Evolutionary conservation across 148 eudicot species (phyloP), one percentile per base, ranked within the genome.

Genomic region (Nepenthes mirabilis): DNA sequence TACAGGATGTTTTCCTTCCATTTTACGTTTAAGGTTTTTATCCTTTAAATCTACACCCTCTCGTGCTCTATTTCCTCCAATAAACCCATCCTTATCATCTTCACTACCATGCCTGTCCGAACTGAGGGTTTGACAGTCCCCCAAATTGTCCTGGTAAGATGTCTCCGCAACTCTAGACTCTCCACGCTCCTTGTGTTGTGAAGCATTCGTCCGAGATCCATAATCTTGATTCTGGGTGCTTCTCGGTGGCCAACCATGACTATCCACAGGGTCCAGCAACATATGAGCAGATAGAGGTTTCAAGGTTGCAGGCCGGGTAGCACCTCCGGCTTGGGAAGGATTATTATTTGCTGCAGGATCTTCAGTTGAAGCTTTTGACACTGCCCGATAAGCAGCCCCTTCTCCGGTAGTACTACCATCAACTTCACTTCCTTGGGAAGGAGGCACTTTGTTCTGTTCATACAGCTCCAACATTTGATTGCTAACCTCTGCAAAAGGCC

Each of bases 381-480:
- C 64, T 36, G 71, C 79, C 33, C 75, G 72, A 52, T 73, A 78
- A 48, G 63, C 68, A 34, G 63, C 60, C 60, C 73, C 84, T 52
- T 80, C 57, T 4, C 11, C 82, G 5, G 71, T 87, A 58, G 71
- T 73, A 62, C 97, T 87, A 62, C 80, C 91, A 60, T 86, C 95
- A 63, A 80, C 91, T 74, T 93, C 99, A 71, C 91, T 81, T 52
- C 79, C 84, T 77, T 89, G 99, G 67, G 82, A 77, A 47, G 74
- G 78, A 3, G 81, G 83, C 65, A 72, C 79, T 80, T 78, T 80
- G 65, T 86, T 89, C 68, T 89, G 99, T 66, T 93, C 97, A 79
- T 93, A 93, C 43, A 93, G 66, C 59, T 93, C 99, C 68, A 93
- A 75, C 97, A 93, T 89, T 76, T 93, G 99, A 74, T 93, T 93